phyloP scores from a whole-genome alignment of 345 rosid genomes.

The Ceriops tagal region DNA sequence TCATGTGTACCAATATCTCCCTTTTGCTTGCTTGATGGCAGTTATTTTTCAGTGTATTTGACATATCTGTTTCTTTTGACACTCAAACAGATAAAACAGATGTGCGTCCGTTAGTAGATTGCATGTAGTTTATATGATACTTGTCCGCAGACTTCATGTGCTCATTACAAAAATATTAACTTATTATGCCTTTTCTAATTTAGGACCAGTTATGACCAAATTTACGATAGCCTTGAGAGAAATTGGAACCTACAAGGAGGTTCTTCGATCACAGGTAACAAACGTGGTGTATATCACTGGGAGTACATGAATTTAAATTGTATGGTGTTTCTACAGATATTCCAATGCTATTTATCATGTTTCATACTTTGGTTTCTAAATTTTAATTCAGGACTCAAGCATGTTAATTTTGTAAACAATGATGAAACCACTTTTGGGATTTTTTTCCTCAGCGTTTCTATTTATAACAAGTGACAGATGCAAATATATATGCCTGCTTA shows the following conservation, averaged over 20 bases:
- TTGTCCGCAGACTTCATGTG: not conserved
- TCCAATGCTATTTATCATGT: not conserved
- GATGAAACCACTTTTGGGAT: too few relatives aligned
- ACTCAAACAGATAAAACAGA: not conserved
- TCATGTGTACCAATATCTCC: not conserved
- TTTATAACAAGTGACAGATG: too few relatives aligned
- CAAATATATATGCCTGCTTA: too few relatives aligned
- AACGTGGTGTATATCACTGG: slow-evolving; percentile 6
- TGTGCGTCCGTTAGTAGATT: too few relatives aligned
- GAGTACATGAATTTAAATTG: not conserved
- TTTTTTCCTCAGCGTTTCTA: too few relatives aligned
- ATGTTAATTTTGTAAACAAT: not conserved
- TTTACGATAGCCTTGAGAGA: slow-evolving; percentile 98
- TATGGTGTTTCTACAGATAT: not conserved
- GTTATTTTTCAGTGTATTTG: not conserved
- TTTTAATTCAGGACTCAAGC: not conserved
- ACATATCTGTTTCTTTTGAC: not conserved
- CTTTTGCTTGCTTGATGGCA: not conserved
- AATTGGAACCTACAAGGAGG: slow-evolving; percentile 97
- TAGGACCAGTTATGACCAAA: slow-evolving; percentile 99
- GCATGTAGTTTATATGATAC: not conserved
- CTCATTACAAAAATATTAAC: slow-evolving; percentile 17
- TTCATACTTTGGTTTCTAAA: not conserved
- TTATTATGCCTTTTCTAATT: slow-evolving; percentile 19
- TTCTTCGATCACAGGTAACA: slow-evolving; percentile 91